Percentiles rank a stretch among this genome's conserved stretches.
Evolutionary conservation across 1,284 basidiomycete species (phyloP).

Genomic region (Marasmius oreades): DNA sequence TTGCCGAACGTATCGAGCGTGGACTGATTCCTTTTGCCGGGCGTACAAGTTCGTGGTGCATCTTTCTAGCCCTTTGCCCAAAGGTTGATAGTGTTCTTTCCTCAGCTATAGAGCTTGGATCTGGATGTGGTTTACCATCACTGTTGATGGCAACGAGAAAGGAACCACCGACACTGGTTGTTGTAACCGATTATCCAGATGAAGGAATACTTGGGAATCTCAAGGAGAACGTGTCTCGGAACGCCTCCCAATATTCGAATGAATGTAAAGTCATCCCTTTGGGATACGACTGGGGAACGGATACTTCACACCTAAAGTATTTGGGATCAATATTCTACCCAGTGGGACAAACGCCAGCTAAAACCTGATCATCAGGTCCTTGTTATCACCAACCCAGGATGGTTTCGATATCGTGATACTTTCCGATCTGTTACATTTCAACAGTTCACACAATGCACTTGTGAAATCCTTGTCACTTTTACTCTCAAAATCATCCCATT

Average conservation of each 20-base stretch:
- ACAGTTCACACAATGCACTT: constrained; percentile 55
- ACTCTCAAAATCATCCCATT: constrained; percentile 37
- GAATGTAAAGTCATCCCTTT: constrained; percentile 40
- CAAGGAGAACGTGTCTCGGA: constrained; percentile 47
- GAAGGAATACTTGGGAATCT: constrained; percentile 55
- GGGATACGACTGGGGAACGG: constrained; percentile 65
- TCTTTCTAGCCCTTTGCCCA: background rate
- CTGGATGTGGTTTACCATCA: constrained; percentile 64
- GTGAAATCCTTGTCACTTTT: constrained; percentile 46
- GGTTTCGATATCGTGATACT: constrained; percentile 61
- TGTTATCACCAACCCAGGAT: constrained; percentile 14
- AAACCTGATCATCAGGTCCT: background rate
- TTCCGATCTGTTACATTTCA: constrained; percentile 69
- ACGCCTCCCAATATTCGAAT: constrained; percentile 31
- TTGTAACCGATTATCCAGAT: constrained; percentile 69
- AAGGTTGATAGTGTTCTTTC: background rate
- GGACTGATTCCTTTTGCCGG: constrained; percentile 38
- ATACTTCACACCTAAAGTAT: constrained; percentile 45
- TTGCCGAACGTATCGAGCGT: constrained; percentile 62
- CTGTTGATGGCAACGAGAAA: constrained; percentile 47
- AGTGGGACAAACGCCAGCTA: background rate
- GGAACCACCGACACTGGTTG: constrained; percentile 45
- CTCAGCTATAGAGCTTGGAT: constrained; percentile 63
- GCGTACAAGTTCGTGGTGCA: constrained; percentile 33
- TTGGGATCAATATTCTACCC: constrained; percentile 17